Evolutionary conservation across 2,329 filamentous ascomycete species (phyloP).

Genomic region (Cyphellophora europaea): DNA sequence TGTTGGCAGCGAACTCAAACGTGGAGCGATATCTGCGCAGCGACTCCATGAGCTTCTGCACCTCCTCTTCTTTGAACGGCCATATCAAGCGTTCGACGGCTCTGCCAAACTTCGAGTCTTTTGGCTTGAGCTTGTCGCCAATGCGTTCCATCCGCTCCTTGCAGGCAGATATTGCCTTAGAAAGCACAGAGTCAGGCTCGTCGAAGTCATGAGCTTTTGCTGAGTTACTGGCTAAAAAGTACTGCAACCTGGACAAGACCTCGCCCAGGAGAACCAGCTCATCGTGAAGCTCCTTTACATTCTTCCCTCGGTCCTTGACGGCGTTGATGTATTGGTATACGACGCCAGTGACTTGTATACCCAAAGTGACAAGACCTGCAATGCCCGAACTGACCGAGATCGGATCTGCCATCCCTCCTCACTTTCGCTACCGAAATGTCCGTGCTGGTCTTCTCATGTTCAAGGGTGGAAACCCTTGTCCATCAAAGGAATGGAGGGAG

Average conservation of each 20-base stretch:
- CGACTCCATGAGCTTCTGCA: conserved; percentile 13
- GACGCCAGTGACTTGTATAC: conserved; percentile 10
- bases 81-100: conserved; percentile 16
- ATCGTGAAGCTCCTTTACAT: conserved; percentile 15
- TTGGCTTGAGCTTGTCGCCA: conserved; percentile 12
- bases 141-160: conserved; percentile 15
- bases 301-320: conserved; percentile 15
- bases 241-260: conserved; percentile 13
- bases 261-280: conserved; percentile 14
- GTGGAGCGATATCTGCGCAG: conserved; percentile 13
- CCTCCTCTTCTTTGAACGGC: conserved; percentile 18
- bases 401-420: neutral
- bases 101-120: conserved; percentile 9
- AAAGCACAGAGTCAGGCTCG: conserved; percentile 13
- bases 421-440: too few relatives aligned
- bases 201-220: conserved; percentile 10
- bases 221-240: conserved; percentile 13
- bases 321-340: conserved; percentile 13
- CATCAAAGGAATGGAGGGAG: too few relatives aligned
- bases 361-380: conserved; percentile 15
- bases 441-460: too few relatives aligned
- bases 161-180: conserved; percentile 14
- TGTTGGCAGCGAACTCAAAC: conserved; percentile 16
- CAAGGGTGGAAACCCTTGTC: too few relatives aligned
- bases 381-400: conserved; percentile 16